Evolutionary conservation across 495 filamentous ascomycete genomes (phyloP).

Genomic region (Daldinia caldariorum): DNA sequence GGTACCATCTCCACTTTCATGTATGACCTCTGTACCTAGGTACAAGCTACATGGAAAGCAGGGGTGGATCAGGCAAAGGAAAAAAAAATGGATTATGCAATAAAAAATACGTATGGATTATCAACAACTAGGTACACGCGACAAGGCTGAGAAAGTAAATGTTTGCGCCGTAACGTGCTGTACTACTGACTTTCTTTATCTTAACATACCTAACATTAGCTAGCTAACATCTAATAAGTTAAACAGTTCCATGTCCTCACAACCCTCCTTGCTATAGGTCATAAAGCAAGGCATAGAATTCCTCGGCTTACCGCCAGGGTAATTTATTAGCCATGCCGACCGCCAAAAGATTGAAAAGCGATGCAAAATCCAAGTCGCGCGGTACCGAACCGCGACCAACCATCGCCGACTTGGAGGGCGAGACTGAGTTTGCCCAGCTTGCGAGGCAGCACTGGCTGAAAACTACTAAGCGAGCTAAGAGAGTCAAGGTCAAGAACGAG

Average conservation of each 20-base stretch:
- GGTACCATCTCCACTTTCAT: no score
- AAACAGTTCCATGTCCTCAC: constrained; percentile 21
- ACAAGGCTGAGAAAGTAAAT: constrained; percentile 42
- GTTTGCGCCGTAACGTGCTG: constrained; percentile 31
- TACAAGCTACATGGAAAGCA: neutral
- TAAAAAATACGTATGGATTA: constrained; percentile 5
- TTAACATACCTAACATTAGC: neutral
- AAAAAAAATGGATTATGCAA: neutral
- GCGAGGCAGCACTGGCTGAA: constrained; percentile 88
- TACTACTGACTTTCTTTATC: neutral
- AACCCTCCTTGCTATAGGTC: constrained; percentile 5
- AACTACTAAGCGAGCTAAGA: constrained; percentile 61
- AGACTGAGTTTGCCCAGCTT: constrained; percentile 81
- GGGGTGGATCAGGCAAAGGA: constrained; percentile 2
- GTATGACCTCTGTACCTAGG: no score
- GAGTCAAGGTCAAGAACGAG: constrained; percentile 81
- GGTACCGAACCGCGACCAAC: constrained; percentile 50
- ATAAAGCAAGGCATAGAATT: constrained; percentile 28
- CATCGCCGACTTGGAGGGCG: constrained; percentile 69
- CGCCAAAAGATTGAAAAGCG: constrained; percentile 60
- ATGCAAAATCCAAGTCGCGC: constrained; percentile 51
- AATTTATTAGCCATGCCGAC: constrained; percentile 54
- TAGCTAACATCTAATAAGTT: neutral
- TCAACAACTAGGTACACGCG: constrained; percentile 38
- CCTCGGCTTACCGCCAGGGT: constrained; percentile 28